A percentile compares a stretch with the other conserved stretches of the same genome.
These are phyloP conservation scores for Lepiota venenata DNA, from an alignment of 768 basidiomycete species.

Conservation along the genomic window DNA sequence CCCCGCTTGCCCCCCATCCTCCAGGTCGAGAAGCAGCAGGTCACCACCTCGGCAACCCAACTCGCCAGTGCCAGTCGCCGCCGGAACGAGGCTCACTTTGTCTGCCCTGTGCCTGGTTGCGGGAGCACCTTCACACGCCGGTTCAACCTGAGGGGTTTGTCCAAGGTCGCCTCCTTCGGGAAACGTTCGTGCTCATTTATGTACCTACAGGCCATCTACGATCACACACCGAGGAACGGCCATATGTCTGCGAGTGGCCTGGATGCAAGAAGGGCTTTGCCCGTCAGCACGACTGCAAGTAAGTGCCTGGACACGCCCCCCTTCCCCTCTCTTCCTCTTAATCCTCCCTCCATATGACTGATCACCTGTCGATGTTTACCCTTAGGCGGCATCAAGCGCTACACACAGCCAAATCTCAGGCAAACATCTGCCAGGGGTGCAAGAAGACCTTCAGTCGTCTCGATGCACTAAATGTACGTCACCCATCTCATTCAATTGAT, in stretches of 20 bases:
- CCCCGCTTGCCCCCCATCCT: conserved; percentile 76
- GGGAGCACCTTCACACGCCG: conserved; percentile 96
- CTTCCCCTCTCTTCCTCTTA: too few species aligned
- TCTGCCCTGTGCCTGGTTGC: conserved; percentile 93
- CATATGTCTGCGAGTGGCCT: conserved; percentile 91
- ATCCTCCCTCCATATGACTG: conserved; percentile 7
- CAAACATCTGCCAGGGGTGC: conserved; percentile 88
- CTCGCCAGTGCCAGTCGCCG: conserved; percentile 86
- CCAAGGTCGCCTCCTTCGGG: background rate
- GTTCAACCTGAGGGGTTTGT: conserved; percentile 79
- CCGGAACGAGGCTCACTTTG: conserved; percentile 88
- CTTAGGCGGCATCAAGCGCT: conserved; percentile 87
- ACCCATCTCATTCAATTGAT: conserved; percentile 9
- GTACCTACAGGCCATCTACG: conserved; percentile 72
- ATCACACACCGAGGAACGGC: conserved; percentile 94
- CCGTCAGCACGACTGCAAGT: conserved; percentile 97
- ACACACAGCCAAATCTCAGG: conserved; percentile 78
- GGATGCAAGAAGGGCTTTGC: conserved; percentile 96
- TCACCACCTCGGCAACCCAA: conserved; percentile 93
- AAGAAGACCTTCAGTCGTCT: conserved; percentile 92
- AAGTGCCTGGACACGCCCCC: conserved; percentile 39
- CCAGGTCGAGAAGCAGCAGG: conserved; percentile 92
- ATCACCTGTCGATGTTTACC: background rate
- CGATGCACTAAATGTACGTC: conserved; percentile 90
- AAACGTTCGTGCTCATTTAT: conserved; percentile 10